Percentiles rank a stretch among this genome's conserved stretches.
phyloP scores from a whole-genome alignment of 2,329 filamentous ascomycete species.

The Fusarium drepaniforme region DNA sequence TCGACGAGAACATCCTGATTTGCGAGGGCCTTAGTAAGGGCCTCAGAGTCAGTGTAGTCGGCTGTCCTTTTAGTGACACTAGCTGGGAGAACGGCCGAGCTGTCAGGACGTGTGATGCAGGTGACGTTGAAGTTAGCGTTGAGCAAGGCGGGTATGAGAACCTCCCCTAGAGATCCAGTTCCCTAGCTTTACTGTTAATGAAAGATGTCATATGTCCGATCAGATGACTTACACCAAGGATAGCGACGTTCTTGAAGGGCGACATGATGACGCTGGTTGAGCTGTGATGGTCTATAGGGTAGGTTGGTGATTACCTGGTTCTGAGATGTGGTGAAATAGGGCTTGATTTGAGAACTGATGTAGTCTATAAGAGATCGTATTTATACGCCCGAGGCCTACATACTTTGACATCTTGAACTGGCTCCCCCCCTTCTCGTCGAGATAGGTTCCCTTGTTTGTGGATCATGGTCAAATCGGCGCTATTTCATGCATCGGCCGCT shows the following conservation, averaged over 20 bases:
- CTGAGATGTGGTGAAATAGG: neutral
- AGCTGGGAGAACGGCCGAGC: neutral
- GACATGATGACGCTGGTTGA: neutral
- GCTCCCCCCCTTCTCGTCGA: neutral
- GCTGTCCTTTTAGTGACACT: neutral
- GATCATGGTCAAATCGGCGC: neutral
- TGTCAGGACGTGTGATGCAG: neutral
- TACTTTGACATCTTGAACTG: neutral
- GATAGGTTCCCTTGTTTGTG: neutral
- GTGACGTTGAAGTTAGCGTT: neutral
- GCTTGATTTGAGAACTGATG: too few relatives aligned
- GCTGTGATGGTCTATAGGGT: neutral
- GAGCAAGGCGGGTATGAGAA: neutral
- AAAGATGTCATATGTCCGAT: too few relatives aligned
- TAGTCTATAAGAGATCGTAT: neutral
- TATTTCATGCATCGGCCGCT: slow-evolving; percentile 5
- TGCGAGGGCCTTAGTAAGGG: neutral
- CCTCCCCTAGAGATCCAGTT: neutral
- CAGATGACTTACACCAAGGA: neutral
- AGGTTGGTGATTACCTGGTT: neutral
- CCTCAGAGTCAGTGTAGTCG: neutral
- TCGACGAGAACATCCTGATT: neutral
- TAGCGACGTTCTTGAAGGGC: neutral
- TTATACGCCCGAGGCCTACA: neutral
- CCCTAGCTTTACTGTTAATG: neutral